phyloP scores from a whole-genome alignment of 1,284 basidiomycete genomes.

The Cryptococcus jaspeensis region DNA sequence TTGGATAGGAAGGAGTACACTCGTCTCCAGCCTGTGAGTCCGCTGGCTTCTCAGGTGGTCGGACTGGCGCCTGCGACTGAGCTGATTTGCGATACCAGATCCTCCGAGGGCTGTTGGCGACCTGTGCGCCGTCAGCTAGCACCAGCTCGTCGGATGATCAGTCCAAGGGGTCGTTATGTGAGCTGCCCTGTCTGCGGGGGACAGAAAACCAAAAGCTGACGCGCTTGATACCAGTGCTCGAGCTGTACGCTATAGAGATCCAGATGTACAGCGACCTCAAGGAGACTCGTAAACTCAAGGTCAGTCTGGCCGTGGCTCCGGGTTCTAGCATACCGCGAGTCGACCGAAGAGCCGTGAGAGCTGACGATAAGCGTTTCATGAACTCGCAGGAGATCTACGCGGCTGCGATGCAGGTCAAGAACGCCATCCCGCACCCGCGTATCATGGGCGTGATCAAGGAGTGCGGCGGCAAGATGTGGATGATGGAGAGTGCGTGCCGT shows the following conservation, averaged over 20 bases:
- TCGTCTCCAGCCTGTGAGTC: slow-evolving; percentile 71
- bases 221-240: slow-evolving; percentile 61
- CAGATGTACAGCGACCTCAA: slow-evolving; percentile 98
- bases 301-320: slow-evolving; percentile 31
- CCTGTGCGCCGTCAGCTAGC: slow-evolving; percentile 49
- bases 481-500: slow-evolving; percentile 85
- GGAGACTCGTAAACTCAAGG: slow-evolving; percentile 94
- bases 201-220: slow-evolving; percentile 7
- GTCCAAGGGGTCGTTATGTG: slow-evolving; percentile 49
- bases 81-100: slow-evolving; percentile 38
- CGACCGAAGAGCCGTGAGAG: too few relatives aligned
- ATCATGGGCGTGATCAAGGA: slow-evolving; percentile 99
- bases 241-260: slow-evolving; percentile 97
- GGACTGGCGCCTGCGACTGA: neutral
- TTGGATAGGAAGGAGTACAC: slow-evolving; percentile 88
- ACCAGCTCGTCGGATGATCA: slow-evolving; percentile 51
- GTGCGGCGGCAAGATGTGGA: slow-evolving; percentile 99
- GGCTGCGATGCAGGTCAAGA: slow-evolving; percentile 85
- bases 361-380: neutral
- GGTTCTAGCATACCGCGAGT: neutral
- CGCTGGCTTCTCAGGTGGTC: neutral
- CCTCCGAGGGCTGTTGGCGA: slow-evolving; percentile 53
- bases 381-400: slow-evolving; percentile 87
- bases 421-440: slow-evolving; percentile 95
- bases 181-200: slow-evolving; percentile 9